Conservation (phyloP, 176 grass and related monocot species). For the Cenchrus purpureus region DNA sequence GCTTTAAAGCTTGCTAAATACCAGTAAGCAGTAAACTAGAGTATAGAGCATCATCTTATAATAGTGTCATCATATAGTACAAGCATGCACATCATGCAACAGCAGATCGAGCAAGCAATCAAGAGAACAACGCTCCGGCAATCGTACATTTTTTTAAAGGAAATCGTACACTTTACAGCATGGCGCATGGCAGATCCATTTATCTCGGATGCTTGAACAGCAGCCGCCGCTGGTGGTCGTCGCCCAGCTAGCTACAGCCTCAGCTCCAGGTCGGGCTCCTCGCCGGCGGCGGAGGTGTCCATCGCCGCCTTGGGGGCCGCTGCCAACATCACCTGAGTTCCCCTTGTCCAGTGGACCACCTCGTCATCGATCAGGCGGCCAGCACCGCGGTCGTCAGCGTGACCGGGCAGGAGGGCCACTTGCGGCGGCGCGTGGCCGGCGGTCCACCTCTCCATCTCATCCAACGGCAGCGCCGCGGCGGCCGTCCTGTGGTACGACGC, state of each 20-base stretch:
- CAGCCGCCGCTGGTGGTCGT: neutral
- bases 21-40: no score
- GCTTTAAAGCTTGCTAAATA: no score
- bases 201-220: no score
- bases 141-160: no score
- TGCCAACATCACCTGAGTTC: neutral
- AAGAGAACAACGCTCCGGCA: no score
- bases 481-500: neutral
- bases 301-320: neutral
- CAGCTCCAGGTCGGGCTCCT: constrained; percentile 50
- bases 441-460: neutral
- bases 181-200: no score
- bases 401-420: neutral
- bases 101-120: no score
- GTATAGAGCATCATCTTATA: no score
- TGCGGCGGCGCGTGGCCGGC: neutral
- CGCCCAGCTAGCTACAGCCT: constrained; percentile 34
- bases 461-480: neutral
- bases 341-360: constrained; percentile 56
- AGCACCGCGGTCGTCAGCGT: neutral
- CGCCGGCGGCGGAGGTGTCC: neutral
- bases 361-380: neutral
- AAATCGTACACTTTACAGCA: no score
- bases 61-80: no score
- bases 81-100: no score